Evolutionary conservation across 208 protist genomes (phyloP), one percentile per base, ranked within the genome.

Genomic region (Naegleria fowleri): DNA sequence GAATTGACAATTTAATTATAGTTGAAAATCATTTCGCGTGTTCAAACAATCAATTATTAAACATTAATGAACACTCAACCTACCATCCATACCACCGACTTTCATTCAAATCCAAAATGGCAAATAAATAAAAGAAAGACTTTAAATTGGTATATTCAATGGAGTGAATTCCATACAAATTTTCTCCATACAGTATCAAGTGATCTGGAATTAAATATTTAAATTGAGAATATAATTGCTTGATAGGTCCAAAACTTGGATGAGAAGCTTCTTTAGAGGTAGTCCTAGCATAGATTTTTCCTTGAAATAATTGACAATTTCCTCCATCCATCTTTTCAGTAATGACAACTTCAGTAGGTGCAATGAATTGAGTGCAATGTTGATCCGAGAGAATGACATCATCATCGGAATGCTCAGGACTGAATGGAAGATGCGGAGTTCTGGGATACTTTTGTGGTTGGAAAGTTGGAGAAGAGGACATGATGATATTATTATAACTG

Each of bases 251-350:
- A 86, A 92, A 92, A 15, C 76, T 91, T 33, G 29, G 0, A 41
- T 92, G 91, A 36, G 88, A 91, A 29, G 91, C 91, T 67, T 92
- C 86, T 79, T 92, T 84, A 25, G 16, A 38, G 0, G 36, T 83
- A 11, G 91, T 92, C 38, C 91, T 41, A 19, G 91, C 91, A 86
- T 91, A 92, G 4, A 92, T 90, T 16, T 90, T 41, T 39, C 91
- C 91, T 83, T 90, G 36, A 51, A 36, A 51, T 13, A 92, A 33
- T 86, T 91, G 92, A 91, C 91, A 92, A 86, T 92, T 92, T 19
- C 91, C 91, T 36, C 91, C 91, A 86, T 92, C 91, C 48, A 92
- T 13, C 36, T 92, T 92, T 86, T 92, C 91, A 29, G 91, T 92
- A 0, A 92, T 92, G 22, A 92, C 38, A 4, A 87, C 55, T 39